Percentiles rank a stretch among this genome's conserved stretches.
Conservation (phyloP, 768 basidiomycete species). For the Russula olivacea region DNA sequence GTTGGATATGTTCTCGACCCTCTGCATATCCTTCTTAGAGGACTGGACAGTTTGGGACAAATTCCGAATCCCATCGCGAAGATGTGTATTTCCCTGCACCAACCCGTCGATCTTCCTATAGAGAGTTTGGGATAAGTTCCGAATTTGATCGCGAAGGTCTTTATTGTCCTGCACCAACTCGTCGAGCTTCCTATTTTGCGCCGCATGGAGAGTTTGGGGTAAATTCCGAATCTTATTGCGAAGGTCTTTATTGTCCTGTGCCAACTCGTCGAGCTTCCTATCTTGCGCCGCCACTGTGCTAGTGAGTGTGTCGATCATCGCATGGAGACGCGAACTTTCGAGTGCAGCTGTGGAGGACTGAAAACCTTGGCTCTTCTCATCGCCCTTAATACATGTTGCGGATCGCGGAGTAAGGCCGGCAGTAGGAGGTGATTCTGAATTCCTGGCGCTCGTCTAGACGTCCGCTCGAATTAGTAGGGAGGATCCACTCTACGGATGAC, state of each 20-base stretch:
- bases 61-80: constrained; percentile 1
- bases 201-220: background rate
- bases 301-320: background rate
- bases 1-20: constrained; percentile 5
- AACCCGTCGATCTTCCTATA: background rate
- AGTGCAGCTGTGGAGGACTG: background rate
- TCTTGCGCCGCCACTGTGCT: constrained; percentile 3
- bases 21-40: constrained; percentile 16
- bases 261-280: constrained; percentile 3
- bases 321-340: background rate
- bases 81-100: background rate
- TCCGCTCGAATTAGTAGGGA: background rate
- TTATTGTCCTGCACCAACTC: background rate
- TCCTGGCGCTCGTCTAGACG: background rate
- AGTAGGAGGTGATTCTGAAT: background rate
- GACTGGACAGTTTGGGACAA: constrained; percentile 2
- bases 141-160: constrained; percentile 1
- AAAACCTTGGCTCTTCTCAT: background rate
- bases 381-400: background rate
- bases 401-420: background rate
- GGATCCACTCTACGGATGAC: background rate
- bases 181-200: constrained; percentile 2
- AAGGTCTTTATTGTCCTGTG: background rate
- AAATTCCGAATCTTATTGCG: constrained; percentile 2
- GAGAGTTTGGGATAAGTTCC: background rate